Conservation (phyloP, 2,329 filamentous ascomycete species). For the Trematosphaeria pertusa region DNA sequence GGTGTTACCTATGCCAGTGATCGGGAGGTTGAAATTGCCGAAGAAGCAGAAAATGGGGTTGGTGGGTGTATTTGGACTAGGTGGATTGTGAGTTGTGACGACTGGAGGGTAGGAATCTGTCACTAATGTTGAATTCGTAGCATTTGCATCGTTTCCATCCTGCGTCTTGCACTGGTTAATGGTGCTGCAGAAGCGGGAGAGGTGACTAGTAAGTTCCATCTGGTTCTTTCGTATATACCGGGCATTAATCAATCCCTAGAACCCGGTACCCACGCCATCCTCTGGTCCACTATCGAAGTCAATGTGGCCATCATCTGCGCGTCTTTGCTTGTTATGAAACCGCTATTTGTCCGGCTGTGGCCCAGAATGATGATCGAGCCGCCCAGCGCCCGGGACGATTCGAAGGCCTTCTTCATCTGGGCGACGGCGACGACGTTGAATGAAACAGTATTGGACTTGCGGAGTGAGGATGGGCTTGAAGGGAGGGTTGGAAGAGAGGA, state of each 20-base stretch:
- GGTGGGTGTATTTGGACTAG: conserved; percentile 44
- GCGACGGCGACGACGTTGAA: not conserved
- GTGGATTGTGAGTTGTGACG: conserved; percentile 39
- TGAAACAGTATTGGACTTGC: not conserved
- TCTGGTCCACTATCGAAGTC: conserved; percentile 52
- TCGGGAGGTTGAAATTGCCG: conserved; percentile 39
- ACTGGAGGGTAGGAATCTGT: not conserved
- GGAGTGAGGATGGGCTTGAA: not conserved
- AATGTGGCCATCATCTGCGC: conserved; percentile 55
- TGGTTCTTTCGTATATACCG: not conserved
- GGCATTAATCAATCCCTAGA: conserved; percentile 16
- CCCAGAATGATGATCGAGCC: conserved; percentile 37
- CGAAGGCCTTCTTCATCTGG: not conserved
- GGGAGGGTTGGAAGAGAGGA: conserved; percentile 9
- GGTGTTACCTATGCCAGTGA: conserved; percentile 38
- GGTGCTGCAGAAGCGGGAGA: conserved; percentile 23
- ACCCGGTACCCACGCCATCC: conserved; percentile 49
- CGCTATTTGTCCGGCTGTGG: conserved; percentile 45
- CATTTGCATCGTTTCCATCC: conserved; percentile 37
- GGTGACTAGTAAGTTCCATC: conserved; percentile 28
- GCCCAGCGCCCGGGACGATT: conserved; percentile 8
- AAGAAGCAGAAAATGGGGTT: conserved; percentile 42
- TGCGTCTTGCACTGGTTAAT: conserved; percentile 36
- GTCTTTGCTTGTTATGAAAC: conserved; percentile 53
- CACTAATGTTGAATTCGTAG: conserved; percentile 13